Evolutionary conservation across 768 basidiomycete species (phyloP), one percentile per base, ranked within the genome.

Genomic region (Trametes cubensis): DNA sequence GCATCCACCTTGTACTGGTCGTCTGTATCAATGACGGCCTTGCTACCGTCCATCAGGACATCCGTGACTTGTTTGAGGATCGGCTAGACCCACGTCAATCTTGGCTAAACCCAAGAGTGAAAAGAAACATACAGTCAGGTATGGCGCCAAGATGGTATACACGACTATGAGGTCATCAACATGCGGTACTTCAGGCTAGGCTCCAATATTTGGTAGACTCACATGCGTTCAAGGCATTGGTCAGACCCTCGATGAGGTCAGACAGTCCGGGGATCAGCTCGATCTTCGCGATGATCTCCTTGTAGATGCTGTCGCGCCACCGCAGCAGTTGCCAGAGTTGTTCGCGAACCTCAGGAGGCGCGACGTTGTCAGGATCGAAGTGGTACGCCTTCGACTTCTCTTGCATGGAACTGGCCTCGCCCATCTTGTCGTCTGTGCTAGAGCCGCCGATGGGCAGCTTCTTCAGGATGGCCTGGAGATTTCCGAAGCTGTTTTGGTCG

Each of bases 201-300:
- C 0, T 14, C 0, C 28, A 30, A 3, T 34, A 34, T 38, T 3
- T 17, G 6, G 8, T 0, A 28, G 17, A 71, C 83, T 60, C 62
- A 85, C 88, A 89, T 64, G 84, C 86, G 63, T 88, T 88, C 61
- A 91, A 71, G 5, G 85, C 81, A 66, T 88, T 84, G 11, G 84
- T 81, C 44, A 90, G 73, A 64, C 84, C 79, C 47, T 89, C 88
- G 4, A 89, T 72, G 41, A 89, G 73, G 20, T 79, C 73, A 30
- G 71, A 70, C 21, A 89, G 74, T 1, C 87, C 88, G 18, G 88
- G 89, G 23, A 90, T 80, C 78, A 83, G 83, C 66, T 86, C 84
- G 40, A 90, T 86, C 70, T 79, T 83, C 68, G 79, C 76, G 17
- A 79, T 70, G 8, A 87, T 75, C 48, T 80, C 79, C 42, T 80